Percentiles rank a stretch among this genome's conserved stretches.
Evolutionary conservation across 2,329 filamentous ascomycete genomes (phyloP).

Genomic region (Cladosporium sp.): DNA sequence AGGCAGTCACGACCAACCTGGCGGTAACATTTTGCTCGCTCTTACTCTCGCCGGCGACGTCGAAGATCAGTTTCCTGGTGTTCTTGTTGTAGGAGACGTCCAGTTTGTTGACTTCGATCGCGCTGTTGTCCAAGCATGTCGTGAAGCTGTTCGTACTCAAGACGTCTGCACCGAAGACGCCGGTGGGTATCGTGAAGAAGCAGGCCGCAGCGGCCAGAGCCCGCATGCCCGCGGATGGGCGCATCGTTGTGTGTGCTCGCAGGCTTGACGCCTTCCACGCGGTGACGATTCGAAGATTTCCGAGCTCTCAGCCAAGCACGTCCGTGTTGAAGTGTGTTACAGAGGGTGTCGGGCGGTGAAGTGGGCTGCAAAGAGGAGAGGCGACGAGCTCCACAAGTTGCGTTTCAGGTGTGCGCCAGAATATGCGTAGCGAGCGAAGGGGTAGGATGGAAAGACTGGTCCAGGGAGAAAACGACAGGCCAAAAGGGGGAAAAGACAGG

Average conservation of each 20-base stretch:
- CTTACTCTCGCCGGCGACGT: constrained; percentile 71
- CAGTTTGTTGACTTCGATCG: constrained; percentile 65
- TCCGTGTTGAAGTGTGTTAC: neutral
- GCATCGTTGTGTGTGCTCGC: constrained; percentile 21
- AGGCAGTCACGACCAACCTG: constrained; percentile 69
- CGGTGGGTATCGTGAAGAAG: constrained; percentile 33
- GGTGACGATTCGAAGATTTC: constrained; percentile 1
- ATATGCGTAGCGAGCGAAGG: constrained; percentile 2
- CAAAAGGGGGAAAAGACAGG: neutral
- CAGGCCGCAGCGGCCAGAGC: constrained; percentile 23
- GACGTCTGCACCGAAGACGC: constrained; percentile 59
- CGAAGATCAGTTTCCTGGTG: constrained; percentile 68
- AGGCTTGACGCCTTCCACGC: constrained; percentile 4
- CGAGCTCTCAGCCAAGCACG: constrained; percentile 1
- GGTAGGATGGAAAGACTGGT: neutral
- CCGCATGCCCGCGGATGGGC: constrained; percentile 19
- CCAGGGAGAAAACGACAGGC: neutral
- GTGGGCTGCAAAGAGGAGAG: neutral
- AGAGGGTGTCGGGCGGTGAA: neutral
- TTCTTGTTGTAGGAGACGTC: constrained; percentile 73
- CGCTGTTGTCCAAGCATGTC: constrained; percentile 56
- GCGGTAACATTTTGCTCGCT: constrained; percentile 76
- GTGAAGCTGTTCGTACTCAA: constrained; percentile 76
- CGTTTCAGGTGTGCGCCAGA: constrained; percentile 6
- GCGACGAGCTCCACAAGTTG: constrained; percentile 2